These are phyloP conservation scores for Pseudotsuga menziesii DNA, from an alignment of 75 land plant species.

Conservation along the genomic window DNA sequence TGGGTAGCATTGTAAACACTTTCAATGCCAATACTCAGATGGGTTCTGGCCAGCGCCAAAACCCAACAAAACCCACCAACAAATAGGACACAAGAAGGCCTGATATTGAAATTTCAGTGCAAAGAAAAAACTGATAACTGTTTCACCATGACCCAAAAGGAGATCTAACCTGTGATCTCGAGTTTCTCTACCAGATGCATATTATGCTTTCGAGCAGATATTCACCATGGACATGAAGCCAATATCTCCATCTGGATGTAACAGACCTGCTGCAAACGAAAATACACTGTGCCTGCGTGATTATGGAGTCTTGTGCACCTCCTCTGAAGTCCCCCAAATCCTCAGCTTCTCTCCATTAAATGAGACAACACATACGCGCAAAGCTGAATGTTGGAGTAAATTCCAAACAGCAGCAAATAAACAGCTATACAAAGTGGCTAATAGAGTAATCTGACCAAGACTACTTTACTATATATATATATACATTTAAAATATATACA, in stretches of 20 bases:
- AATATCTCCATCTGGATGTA: neutral
- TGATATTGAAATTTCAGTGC: neutral
- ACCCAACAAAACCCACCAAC: neutral
- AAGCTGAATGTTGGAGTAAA: too few relatives aligned
- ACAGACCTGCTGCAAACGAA: neutral
- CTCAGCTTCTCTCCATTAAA: neutral
- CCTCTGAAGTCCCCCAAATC: neutral
- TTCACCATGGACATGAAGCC: neutral
- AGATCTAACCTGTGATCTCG: neutral
- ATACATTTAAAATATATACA: neutral
- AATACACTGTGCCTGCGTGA: neutral
- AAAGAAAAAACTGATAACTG: neutral
- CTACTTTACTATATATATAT: slow-evolving; percentile 5
- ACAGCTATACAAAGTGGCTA: neutral
- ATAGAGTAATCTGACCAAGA: neutral
- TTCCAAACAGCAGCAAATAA: neutral
- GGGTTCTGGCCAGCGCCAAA: neutral
- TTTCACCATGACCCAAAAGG: neutral
- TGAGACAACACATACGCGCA: neutral
- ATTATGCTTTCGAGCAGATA: neutral
- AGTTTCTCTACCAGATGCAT: neutral
- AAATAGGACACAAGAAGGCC: neutral
- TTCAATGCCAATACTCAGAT: neutral
- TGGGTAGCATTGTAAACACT: neutral
- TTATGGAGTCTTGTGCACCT: neutral